A percentile compares a stretch with the other conserved stretches of the same genome.
phyloP scores from a whole-genome alignment of 2,329 filamentous ascomycete species.

The Colletotrichum sp. region DNA sequence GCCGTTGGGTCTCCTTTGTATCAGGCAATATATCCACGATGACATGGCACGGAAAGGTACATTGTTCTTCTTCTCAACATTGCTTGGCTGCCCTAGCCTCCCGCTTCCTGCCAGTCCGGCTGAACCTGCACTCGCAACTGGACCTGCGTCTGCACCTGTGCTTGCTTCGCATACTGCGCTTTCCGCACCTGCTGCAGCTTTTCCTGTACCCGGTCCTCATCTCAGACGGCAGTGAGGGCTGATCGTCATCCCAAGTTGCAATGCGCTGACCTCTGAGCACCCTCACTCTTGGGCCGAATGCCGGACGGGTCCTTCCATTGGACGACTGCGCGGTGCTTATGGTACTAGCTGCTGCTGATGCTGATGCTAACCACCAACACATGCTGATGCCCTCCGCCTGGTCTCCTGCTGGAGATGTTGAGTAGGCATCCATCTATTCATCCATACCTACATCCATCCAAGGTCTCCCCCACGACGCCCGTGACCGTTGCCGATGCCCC shows the following conservation, averaged over 20 bases:
- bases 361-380: neutral
- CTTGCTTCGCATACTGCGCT: neutral
- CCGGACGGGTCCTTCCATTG: neutral
- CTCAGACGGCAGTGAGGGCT: neutral
- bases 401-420: neutral
- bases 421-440: neutral
- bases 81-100: neutral
- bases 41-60: constrained; percentile 5
- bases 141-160: neutral
- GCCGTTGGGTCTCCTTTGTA: constrained; percentile 5
- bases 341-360: neutral
- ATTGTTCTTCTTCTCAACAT: neutral
- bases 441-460: neutral
- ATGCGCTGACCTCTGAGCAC: constrained; percentile 3
- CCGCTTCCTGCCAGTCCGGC: neutral
- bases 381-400: neutral
- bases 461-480: neutral
- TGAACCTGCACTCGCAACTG: neutral
- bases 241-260: neutral
- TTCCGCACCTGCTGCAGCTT: neutral
- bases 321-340: neutral
- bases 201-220: constrained; percentile 5
- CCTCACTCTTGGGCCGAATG: neutral
- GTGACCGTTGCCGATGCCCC: neutral
- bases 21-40: neutral